Evolutionary conservation across 805 yeast genomes (phyloP), one percentile per base, ranked within the genome.

Genomic region (Suhomyces sp.): DNA sequence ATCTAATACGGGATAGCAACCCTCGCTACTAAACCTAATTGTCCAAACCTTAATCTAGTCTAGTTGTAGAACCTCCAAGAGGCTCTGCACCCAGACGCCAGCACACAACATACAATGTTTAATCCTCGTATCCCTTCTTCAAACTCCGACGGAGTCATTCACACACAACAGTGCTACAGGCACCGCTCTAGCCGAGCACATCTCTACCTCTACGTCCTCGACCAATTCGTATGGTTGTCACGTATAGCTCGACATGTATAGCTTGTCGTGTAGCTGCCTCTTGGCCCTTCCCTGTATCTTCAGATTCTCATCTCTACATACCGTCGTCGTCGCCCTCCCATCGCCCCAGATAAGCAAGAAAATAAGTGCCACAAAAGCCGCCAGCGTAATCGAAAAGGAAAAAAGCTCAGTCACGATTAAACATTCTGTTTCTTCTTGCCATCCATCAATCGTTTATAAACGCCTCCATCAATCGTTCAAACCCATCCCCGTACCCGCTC

Each of bases 281-380:
- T n/a, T n/a, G n/a, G n/a, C n/a, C n/a, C n/a, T n/a, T n/a, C n/a
- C n/a, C n/a, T n/a, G 29, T 26, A 26, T 8, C 29, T 24, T 6
- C 7, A 24, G 6, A 12, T 12, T 19, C 40, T n/a, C 7, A 27
- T 23, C 45, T 9, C 45, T 23, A n/a, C n/a, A 9, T 7, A 24
- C 7, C 5, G 26, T 40, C 10, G 29, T 23, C 12, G 15, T 19
- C 24, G 26, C 10, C 29, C 5, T 24, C 13, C 31, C 46, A 23
- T 24, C 31, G 31, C 19, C 46, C 46, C 46, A 42, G 46, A 42
- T 42, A 42, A 42, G 46, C 46, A 42, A 42, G 26, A 17, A 8
- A 10, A 19, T 22, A n/a, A 23, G 31, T 42, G 46, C 6, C 46
- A 24, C 46, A 42, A 42, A 42, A 42, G 12, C 46, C 22, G 24